Conservation (phyloP, 2,329 filamentous ascomycete species). For the Emericellopsis cladophorae region DNA sequence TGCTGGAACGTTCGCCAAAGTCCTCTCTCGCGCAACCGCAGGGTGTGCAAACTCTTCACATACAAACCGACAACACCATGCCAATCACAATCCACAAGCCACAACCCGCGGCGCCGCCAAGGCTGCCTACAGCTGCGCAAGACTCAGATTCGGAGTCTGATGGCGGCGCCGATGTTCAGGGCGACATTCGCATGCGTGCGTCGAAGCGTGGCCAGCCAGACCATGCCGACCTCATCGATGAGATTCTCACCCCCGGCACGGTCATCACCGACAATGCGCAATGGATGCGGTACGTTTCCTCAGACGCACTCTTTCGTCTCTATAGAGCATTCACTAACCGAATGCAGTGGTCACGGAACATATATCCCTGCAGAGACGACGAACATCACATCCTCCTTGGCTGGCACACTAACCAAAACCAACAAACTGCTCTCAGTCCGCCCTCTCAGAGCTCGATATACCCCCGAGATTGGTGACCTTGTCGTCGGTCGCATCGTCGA, state of each 20-base stretch:
- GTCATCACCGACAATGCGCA: slow-evolving; percentile 83
- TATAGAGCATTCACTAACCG: slow-evolving; percentile 2
- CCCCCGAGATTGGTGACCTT: slow-evolving; percentile 89
- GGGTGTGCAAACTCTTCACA: not conserved
- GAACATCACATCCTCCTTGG: slow-evolving; percentile 78
- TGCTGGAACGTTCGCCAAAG: no score
- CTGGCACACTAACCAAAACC: slow-evolving; percentile 80
- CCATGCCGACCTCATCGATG: slow-evolving; percentile 17
- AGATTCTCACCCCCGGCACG: slow-evolving; percentile 80
- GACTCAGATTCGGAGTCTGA: slow-evolving; percentile 31
- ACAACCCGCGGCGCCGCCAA: slow-evolving; percentile 14
- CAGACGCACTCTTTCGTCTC: not conserved
- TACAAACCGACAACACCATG: slow-evolving; percentile 16
- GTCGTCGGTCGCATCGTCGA: slow-evolving; percentile 89
- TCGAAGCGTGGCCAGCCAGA: slow-evolving; percentile 22
- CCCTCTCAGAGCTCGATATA: slow-evolving; percentile 84
- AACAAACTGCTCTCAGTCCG: slow-evolving; percentile 94
- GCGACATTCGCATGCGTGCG: slow-evolving; percentile 30
- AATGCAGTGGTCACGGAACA: slow-evolving; percentile 75
- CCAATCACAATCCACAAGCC: slow-evolving; percentile 35
- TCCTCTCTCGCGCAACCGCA: no score
- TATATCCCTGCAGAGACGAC: slow-evolving; percentile 52
- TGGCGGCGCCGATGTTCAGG: slow-evolving; percentile 31
- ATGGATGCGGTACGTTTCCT: slow-evolving; percentile 65
- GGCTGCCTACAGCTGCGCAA: slow-evolving; percentile 7